Conservation (phyloP, 1,284 basidiomycete species). For the Ustanciosporium gigantosporum region DNA sequence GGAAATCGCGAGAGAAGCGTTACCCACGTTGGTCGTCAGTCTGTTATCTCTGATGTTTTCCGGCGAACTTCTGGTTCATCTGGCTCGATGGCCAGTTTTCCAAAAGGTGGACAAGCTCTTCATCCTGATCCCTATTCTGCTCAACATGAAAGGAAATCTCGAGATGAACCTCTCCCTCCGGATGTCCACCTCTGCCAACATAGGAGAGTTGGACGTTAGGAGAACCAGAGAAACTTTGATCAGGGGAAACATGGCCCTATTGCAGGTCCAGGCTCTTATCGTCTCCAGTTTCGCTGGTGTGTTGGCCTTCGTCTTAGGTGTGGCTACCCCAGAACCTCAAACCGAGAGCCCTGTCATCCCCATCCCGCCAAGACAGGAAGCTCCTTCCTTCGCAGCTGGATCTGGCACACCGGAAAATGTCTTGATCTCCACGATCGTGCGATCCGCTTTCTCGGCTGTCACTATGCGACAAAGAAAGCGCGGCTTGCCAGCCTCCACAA, state of each 20-base stretch:
- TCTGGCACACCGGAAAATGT: slow-evolving; percentile 18
- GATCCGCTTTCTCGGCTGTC: slow-evolving; percentile 18
- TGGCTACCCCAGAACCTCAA: slow-evolving; percentile 14
- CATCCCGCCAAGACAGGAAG: not conserved
- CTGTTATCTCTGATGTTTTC: slow-evolving; percentile 72
- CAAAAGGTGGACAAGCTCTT: slow-evolving; percentile 85
- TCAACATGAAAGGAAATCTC: slow-evolving; percentile 94
- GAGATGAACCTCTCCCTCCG: slow-evolving; percentile 78
- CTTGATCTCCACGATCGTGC: slow-evolving; percentile 19
- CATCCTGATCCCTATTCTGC: slow-evolving; percentile 90
- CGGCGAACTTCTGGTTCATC: slow-evolving; percentile 81
- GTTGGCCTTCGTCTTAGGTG: slow-evolving; percentile 75
- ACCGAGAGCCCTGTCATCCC: slow-evolving; percentile 9
- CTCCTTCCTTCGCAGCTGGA: not conserved
- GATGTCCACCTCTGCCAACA: slow-evolving; percentile 68
- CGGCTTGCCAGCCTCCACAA: slow-evolving; percentile 5
- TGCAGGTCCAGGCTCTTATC: slow-evolving; percentile 90
- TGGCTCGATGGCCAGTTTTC: slow-evolving; percentile 87
- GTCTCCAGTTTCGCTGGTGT: slow-evolving; percentile 85
- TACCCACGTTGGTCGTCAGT: slow-evolving; percentile 63
- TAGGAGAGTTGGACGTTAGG: slow-evolving; percentile 83
- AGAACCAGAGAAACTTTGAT: slow-evolving; percentile 72
- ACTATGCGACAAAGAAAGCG: slow-evolving; percentile 19
- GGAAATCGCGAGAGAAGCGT: slow-evolving; percentile 58
- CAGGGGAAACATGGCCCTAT: slow-evolving; percentile 78